Evolutionary conservation across 1,284 basidiomycete species (phyloP), one percentile per base, ranked within the genome.

Genomic region (Athelia psychrophila): DNA sequence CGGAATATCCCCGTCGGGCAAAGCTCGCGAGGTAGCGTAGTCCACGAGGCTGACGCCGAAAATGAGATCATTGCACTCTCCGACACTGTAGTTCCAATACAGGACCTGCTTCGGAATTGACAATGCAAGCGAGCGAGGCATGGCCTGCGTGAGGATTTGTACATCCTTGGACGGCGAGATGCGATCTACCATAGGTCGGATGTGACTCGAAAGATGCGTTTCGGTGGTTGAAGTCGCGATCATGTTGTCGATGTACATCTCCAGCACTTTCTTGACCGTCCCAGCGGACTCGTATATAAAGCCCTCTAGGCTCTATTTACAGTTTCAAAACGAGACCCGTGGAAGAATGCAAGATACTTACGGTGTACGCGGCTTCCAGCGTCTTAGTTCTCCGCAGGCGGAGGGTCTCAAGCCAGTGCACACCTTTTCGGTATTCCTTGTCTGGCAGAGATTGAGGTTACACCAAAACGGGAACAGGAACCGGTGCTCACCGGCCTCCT

Each of bases 331-430:
- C 46, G 15, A 16, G 19, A 19, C 25, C 36, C 23, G 42, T 12
- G n/a, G 8, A 42, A 2, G 3, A 18, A 30, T 13, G 30, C 20
- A 15, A 51, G 24, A 25, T 22, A 16, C 71, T 54, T 47, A 83
- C 89, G 59, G 83, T 88, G 59, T 89, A 89, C 3, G 91, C 93
- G 33, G 87, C 86, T 59, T 90, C 85, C 38, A 96, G 72, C 35
- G 88, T 91, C 71, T 94, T 95, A 18, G 86, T 84, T 54, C 91
- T 78, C 38, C 90, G 80, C 27, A 97, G 73, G 23, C 95, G 77
- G 20, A 98, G 77, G 0, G 96, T 98, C 73, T 99, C 96, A 22
- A 96, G 74, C 82, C 94, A 93, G 68, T 98, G 91, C 25, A 99
- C 85, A 32, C 84, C 93, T 58, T 88, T 88, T 27, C 96, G 81